phyloP scores from a whole-genome alignment of 2,329 filamentous ascomycete genomes.

The Colletotrichum lupini region DNA sequence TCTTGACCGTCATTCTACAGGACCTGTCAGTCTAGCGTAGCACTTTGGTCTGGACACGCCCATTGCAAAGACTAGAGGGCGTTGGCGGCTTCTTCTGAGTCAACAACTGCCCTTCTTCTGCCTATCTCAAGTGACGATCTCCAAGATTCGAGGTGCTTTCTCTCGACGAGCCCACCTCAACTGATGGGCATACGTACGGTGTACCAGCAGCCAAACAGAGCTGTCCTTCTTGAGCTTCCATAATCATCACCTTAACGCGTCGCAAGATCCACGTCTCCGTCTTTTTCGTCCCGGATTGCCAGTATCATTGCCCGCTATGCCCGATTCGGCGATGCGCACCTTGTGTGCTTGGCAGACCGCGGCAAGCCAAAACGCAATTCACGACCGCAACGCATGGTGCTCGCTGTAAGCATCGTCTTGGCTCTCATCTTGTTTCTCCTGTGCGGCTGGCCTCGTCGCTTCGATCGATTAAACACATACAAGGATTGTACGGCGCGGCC shows the following conservation, averaged over 20 bases:
- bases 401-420: not conserved
- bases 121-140: not conserved
- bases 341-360: not conserved
- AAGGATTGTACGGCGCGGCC: not conserved
- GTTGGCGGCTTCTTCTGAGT: not conserved
- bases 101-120: not conserved
- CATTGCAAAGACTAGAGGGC: not conserved
- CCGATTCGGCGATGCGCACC: constrained; percentile 12
- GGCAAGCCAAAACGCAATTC: not conserved
- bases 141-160: not conserved
- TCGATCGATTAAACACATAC: not conserved
- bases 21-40: not conserved
- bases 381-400: not conserved
- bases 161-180: not conserved
- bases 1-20: not conserved
- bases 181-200: not conserved
- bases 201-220: not conserved
- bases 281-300: constrained; percentile 6
- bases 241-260: not conserved
- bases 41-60: not conserved
- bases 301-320: constrained; percentile 1
- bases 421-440: not conserved
- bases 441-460: not conserved
- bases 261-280: not conserved
- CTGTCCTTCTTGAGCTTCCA: not conserved